A percentile compares a stretch with the other conserved stretches of the same genome.
These are phyloP conservation scores for Chytriomyces hyalinus DNA, from an alignment of 192 early-diverging fungal species.

Conservation along the genomic window DNA sequence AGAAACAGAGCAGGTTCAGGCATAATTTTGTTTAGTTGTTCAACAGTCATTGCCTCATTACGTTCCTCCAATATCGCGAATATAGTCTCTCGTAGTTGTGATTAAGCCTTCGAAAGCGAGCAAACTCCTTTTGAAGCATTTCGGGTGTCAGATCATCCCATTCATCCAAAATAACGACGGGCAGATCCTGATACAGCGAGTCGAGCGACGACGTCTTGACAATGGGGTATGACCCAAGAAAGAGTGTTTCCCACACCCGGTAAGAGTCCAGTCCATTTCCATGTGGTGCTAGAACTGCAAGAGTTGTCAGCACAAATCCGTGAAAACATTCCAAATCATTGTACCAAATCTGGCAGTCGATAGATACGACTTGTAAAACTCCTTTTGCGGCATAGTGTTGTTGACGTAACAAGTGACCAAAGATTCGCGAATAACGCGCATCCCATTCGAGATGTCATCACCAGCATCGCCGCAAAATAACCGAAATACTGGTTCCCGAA, in stretches of 20 bases:
- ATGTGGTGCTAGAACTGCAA: background rate
- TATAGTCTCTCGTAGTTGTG: background rate
- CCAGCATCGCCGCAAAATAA: background rate
- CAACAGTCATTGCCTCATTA: no score
- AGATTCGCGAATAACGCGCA: background rate
- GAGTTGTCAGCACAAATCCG: background rate
- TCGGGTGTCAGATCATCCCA: background rate
- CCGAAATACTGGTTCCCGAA: background rate
- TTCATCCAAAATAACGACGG: background rate
- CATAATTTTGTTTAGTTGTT: no score
- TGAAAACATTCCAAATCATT: background rate
- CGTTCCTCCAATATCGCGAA: background rate
- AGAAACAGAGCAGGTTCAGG: no score
- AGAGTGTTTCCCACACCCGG: constrained; percentile 6
- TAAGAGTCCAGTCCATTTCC: constrained; percentile 14
- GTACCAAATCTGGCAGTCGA: background rate
- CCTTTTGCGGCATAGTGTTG: background rate
- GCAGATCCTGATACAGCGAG: background rate
- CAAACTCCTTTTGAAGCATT: background rate
- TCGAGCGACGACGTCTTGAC: background rate
- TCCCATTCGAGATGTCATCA: no score
- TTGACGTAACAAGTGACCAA: background rate
- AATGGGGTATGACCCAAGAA: background rate
- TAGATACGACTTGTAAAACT: background rate
- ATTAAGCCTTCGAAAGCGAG: background rate